Percentiles rank a stretch among this genome's conserved stretches.
These are phyloP conservation scores for Apiospora rasikravindrae DNA, from an alignment of 2,329 filamentous ascomycete species.

Conservation along the genomic window DNA sequence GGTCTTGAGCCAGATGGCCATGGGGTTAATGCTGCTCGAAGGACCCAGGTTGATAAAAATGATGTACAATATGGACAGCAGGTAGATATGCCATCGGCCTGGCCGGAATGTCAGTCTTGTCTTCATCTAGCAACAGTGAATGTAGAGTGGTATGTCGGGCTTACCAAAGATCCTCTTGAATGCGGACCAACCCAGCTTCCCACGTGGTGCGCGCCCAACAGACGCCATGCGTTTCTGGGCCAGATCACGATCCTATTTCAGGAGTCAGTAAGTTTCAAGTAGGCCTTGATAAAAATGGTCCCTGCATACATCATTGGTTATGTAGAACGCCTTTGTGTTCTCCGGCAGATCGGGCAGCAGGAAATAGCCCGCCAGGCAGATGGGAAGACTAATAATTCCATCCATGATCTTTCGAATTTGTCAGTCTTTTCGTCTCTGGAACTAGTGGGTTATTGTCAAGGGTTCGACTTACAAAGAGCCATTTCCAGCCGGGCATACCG, in stretches of 20 bases:
- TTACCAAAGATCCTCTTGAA: conserved; percentile 32
- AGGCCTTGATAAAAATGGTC: too few relatives aligned
- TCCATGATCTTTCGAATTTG: conserved; percentile 47
- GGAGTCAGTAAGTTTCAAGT: neutral
- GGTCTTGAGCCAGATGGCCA: conserved; percentile 48
- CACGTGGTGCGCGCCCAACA: conserved; percentile 29
- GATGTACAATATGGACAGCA: conserved; percentile 43
- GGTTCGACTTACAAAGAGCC: conserved; percentile 44
- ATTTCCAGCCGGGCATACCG: conserved; percentile 50
- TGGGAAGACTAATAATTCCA: conserved; percentile 54
- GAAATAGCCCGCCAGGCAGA: conserved; percentile 52
- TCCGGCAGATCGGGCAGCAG: conserved; percentile 22
- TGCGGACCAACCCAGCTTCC: conserved; percentile 28
- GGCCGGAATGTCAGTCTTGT: neutral
- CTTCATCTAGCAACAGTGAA: neutral
- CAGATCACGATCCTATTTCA: conserved; percentile 28
- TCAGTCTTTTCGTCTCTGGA: neutral
- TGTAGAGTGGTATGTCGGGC: neutral
- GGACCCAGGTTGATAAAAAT: conserved; percentile 44
- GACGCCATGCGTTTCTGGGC: conserved; percentile 29
- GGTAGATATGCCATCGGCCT: conserved; percentile 44
- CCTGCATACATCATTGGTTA: neutral
- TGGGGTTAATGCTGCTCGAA: conserved; percentile 41
- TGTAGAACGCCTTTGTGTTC: neutral
- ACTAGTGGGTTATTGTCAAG: neutral